Percentiles rank a stretch among this genome's conserved stretches.
Conservation (phyloP, 2,329 filamentous ascomycete species). For the Hypoxylon sp. region DNA sequence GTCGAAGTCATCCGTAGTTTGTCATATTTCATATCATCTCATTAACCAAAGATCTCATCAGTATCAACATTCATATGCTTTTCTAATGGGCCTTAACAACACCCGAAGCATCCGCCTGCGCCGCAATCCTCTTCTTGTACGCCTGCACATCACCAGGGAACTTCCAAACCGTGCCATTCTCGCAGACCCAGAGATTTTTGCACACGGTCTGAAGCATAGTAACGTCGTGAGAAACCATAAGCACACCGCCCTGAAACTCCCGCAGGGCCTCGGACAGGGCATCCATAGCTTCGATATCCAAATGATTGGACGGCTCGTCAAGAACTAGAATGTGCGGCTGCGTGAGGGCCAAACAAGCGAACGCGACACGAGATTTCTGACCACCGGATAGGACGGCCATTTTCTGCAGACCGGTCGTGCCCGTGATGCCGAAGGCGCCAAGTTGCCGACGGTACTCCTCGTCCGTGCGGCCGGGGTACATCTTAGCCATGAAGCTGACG, state of each 20-base stretch:
- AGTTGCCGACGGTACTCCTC: conserved; percentile 97
- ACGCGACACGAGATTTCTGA: conserved; percentile 97
- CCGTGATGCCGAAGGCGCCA: conserved; percentile 88
- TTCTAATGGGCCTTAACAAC: conserved; percentile 74
- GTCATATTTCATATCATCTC: conserved; percentile 2
- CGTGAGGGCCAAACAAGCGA: conserved; percentile 91
- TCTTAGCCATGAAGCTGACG: conserved; percentile 95
- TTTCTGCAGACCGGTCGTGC: conserved; percentile 95
- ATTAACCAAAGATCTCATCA: conserved; percentile 1
- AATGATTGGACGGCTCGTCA: conserved; percentile 97
- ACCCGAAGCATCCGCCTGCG: conserved; percentile 87
- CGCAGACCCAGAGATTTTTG: conserved; percentile 94
- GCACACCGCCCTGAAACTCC: conserved; percentile 89
- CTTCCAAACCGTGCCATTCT: conserved; percentile 92
- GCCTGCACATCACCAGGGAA: conserved; percentile 94
- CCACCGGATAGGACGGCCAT: conserved; percentile 94
- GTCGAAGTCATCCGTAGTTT: no score
- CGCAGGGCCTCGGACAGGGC: conserved; percentile 84
- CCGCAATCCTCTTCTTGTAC: conserved; percentile 96
- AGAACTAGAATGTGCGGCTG: conserved; percentile 98
- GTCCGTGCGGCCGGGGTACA: conserved; percentile 88
- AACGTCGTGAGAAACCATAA: conserved; percentile 99
- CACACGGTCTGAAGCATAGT: conserved; percentile 98
- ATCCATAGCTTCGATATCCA: conserved; percentile 99
- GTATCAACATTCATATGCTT: not conserved